Percentiles rank a stretch among this genome's conserved stretches.
These are phyloP conservation scores for Ganoderma resinaceum DNA, from an alignment of 1,284 basidiomycete genomes.

Conservation along the genomic window DNA sequence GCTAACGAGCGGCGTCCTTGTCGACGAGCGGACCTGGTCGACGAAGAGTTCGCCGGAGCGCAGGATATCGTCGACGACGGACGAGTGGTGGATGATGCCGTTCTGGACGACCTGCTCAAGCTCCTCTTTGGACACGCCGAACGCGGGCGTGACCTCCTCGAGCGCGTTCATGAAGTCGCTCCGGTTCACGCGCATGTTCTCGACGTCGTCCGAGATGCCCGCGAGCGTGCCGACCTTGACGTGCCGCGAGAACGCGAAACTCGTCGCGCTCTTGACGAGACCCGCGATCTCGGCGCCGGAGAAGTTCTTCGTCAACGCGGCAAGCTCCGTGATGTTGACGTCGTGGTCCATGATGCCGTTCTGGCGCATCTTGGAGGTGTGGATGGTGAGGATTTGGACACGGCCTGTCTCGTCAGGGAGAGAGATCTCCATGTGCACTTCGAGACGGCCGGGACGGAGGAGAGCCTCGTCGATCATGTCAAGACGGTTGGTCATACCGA, in stretches of 20 bases:
- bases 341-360: constrained; percentile 93
- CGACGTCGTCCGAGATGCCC: constrained; percentile 95
- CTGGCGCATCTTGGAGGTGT: constrained; percentile 92
- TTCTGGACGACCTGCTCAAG: constrained; percentile 94
- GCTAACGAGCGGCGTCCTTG: constrained; percentile 92
- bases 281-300: constrained; percentile 97
- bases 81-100: constrained; percentile 93
- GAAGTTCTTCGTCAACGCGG: constrained; percentile 94
- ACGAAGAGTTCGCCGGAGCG: constrained; percentile 93
- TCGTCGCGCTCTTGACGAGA: constrained; percentile 96
- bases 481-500: constrained; percentile 98
- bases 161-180: constrained; percentile 92
- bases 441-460: constrained; percentile 96
- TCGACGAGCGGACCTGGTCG: constrained; percentile 93
- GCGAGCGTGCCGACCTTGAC: constrained; percentile 97
- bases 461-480: constrained; percentile 99
- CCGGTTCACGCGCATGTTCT: constrained; percentile 90
- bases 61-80: constrained; percentile 81
- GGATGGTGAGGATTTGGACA: constrained; percentile 94
- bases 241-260: constrained; percentile 97
- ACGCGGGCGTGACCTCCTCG: constrained; percentile 96
- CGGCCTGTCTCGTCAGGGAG: constrained; percentile 95
- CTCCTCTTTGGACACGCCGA: constrained; percentile 98
- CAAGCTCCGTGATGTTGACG: constrained; percentile 88
- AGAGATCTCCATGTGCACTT: constrained; percentile 99